A percentile compares a stretch with the other conserved stretches of the same genome.
These are phyloP conservation scores for Oryza longistaminata DNA, from an alignment of 176 grass and related monocot genomes.

Conservation along the genomic window DNA sequence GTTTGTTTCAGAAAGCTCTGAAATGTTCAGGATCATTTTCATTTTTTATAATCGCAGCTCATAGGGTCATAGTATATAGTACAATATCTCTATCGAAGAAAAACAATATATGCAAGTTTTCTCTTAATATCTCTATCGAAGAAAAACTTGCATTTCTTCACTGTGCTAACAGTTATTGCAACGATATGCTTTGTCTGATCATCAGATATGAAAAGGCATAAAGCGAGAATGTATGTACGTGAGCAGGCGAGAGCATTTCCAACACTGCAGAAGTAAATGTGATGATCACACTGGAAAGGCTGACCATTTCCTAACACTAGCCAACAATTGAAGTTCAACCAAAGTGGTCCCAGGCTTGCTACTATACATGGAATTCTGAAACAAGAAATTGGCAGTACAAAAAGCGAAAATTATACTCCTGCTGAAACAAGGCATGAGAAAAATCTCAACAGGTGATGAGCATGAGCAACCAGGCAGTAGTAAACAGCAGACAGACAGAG, in stretches of 20 bases:
- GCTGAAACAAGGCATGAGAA: slow-evolving; percentile 34
- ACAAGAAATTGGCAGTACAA: slow-evolving; percentile 8
- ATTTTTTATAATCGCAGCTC: not conserved
- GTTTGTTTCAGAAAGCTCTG: not conserved
- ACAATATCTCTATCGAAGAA: not conserved
- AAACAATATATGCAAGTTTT: not conserved
- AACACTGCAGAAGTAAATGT: not conserved
- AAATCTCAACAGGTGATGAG: slow-evolving; percentile 14
- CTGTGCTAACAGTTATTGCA: not conserved
- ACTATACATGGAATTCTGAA: slow-evolving; percentile 26
- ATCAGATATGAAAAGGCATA: not conserved
- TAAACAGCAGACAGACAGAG: not conserved
- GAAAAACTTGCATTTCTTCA: not conserved
- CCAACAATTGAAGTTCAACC: slow-evolving; percentile 15
- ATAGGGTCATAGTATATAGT: not conserved
- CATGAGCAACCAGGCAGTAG: not conserved
- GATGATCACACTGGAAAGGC: not conserved
- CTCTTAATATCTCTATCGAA: not conserved
- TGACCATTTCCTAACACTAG: not conserved
- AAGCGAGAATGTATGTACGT: not conserved
- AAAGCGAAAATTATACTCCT: slow-evolving; percentile 4
- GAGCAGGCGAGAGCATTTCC: not conserved
- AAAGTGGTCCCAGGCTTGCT: slow-evolving; percentile 3
- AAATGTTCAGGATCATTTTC: not conserved
- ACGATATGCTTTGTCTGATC: not conserved